phyloP scores from a whole-genome alignment of 2,329 filamentous ascomycete species.

The Colletotrichum sansevieriae region DNA sequence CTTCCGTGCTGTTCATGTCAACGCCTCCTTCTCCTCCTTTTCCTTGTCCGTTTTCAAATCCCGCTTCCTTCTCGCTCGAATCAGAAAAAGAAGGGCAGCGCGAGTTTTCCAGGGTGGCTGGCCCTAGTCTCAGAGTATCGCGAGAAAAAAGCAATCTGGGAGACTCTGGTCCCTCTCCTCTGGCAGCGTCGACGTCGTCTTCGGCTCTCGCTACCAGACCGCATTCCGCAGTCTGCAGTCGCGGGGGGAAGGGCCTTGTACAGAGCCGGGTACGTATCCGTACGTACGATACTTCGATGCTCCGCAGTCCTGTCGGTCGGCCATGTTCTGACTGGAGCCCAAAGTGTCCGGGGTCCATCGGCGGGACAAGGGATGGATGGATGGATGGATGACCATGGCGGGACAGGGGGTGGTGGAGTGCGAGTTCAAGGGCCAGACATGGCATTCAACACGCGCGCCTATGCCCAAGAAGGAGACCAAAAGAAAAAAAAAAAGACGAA shows the following conservation, averaged over 20 bases:
- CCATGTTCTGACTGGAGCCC: slow-evolving; percentile 31
- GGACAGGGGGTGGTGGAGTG: not conserved
- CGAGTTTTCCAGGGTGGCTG: slow-evolving; percentile 35
- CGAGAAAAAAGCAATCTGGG: slow-evolving; percentile 37
- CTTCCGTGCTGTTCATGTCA: slow-evolving; percentile 3
- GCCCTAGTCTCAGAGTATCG: slow-evolving; percentile 38
- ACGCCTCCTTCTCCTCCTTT: no score
- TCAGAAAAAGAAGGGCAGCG: slow-evolving; percentile 35
- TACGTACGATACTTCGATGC: slow-evolving; percentile 20
- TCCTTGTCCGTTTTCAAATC: no score
- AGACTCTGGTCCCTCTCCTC: slow-evolving; percentile 1
- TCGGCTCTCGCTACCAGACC: slow-evolving; percentile 3
- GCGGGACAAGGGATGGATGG: slow-evolving; percentile 18
- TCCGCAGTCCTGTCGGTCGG: slow-evolving; percentile 6
- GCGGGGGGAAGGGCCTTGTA: not conserved
- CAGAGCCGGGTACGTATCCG: slow-evolving; percentile 15
- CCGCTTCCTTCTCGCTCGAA: slow-evolving; percentile 23
- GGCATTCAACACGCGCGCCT: not conserved
- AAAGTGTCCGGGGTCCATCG: not conserved
- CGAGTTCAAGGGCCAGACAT: not conserved
- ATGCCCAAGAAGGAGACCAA: not conserved
- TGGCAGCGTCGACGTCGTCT: slow-evolving; percentile 10
- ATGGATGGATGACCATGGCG: not conserved
- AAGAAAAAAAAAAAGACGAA: no score
- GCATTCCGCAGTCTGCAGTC: slow-evolving; percentile 15